These are phyloP conservation scores for Mycosphaerella sp. DNA, from an alignment of 2,329 filamentous ascomycete genomes.

Conservation along the genomic window DNA sequence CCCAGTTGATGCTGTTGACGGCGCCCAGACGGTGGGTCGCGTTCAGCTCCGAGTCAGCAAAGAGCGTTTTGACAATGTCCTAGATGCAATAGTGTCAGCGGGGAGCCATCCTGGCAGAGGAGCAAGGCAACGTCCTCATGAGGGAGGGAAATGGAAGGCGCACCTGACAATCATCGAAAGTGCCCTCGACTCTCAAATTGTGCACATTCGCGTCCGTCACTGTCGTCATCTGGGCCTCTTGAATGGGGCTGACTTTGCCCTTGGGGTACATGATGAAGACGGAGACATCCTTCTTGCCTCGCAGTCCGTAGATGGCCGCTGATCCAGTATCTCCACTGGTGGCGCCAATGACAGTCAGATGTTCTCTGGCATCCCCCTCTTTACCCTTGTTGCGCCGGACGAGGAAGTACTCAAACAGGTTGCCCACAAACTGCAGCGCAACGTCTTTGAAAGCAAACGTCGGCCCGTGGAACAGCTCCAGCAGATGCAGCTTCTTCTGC, in stretches of 20 bases:
- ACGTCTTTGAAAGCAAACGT: constrained; percentile 96
- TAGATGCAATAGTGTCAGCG: constrained; percentile 28
- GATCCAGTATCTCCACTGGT: constrained; percentile 88
- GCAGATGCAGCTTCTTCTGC: constrained; percentile 66
- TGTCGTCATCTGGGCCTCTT: constrained; percentile 97
- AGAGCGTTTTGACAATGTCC: constrained; percentile 91
- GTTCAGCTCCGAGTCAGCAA: constrained; percentile 80
- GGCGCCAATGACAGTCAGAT: constrained; percentile 78
- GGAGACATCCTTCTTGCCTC: constrained; percentile 94
- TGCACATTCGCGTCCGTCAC: constrained; percentile 86
- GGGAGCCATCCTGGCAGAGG: background rate
- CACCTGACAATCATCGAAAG: constrained; percentile 92
- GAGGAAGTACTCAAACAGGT: constrained; percentile 86
- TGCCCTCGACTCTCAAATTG: constrained; percentile 81
- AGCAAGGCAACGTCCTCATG: background rate
- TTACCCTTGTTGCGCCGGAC: constrained; percentile 66
- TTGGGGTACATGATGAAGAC: constrained; percentile 93
- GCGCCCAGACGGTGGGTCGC: constrained; percentile 75
- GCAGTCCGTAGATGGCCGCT: constrained; percentile 88
- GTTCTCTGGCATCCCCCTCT: constrained; percentile 58
- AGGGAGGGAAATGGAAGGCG: background rate
- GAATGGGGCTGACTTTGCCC: constrained; percentile 82
- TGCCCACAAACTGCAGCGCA: constrained; percentile 90
- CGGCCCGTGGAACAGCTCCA: constrained; percentile 94
- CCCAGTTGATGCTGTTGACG: constrained; percentile 96